A percentile compares a stretch with the other conserved stretches of the same genome.
These are phyloP conservation scores for Eutrema heterophyllum DNA, from an alignment of 345 rosid genomes.

Conservation along the genomic window DNA sequence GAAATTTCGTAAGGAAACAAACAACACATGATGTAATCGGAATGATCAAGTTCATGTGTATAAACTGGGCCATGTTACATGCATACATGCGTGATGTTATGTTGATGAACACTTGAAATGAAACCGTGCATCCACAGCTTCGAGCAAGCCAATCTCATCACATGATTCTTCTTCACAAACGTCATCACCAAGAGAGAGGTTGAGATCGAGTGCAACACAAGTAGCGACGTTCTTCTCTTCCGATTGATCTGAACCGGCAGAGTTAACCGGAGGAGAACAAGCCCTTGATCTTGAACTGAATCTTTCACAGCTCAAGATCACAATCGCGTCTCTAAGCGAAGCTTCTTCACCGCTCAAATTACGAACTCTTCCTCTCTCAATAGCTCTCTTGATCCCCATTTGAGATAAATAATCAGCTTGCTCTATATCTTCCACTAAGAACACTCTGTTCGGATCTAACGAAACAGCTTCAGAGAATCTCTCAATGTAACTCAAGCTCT, in stretches of 20 bases:
- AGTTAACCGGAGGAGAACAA: slow-evolving; percentile 45
- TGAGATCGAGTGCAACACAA: slow-evolving; percentile 62
- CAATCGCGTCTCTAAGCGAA: slow-evolving; percentile 54
- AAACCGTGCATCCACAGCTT: slow-evolving; percentile 60
- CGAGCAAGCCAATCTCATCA: slow-evolving; percentile 65
- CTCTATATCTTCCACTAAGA: slow-evolving; percentile 70
- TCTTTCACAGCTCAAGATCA: slow-evolving; percentile 75
- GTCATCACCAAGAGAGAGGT: slow-evolving; percentile 57
- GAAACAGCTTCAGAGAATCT: slow-evolving; percentile 61
- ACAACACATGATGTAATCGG: slow-evolving; percentile 1
- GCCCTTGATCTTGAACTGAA: slow-evolving; percentile 70
- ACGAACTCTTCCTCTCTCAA: slow-evolving; percentile 55
- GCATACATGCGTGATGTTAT: slow-evolving; percentile 18
- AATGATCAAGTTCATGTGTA: slow-evolving; percentile 11
- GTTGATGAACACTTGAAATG: slow-evolving; percentile 38
- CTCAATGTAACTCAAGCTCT: slow-evolving; percentile 53
- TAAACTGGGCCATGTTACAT: slow-evolving; percentile 3
- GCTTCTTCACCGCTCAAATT: slow-evolving; percentile 47
- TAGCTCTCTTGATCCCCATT: slow-evolving; percentile 65
- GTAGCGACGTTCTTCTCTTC: slow-evolving; percentile 32
- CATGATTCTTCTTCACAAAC: slow-evolving; percentile 37
- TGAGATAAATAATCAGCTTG: slow-evolving; percentile 63
- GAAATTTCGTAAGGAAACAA: background rate
- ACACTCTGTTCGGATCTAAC: slow-evolving; percentile 63
- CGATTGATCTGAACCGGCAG: slow-evolving; percentile 31